A percentile compares a stretch with the other conserved stretches of the same genome.
These are phyloP conservation scores for Lyophyllum shimeji DNA, from an alignment of 768 basidiomycete genomes.

Conservation along the genomic window DNA sequence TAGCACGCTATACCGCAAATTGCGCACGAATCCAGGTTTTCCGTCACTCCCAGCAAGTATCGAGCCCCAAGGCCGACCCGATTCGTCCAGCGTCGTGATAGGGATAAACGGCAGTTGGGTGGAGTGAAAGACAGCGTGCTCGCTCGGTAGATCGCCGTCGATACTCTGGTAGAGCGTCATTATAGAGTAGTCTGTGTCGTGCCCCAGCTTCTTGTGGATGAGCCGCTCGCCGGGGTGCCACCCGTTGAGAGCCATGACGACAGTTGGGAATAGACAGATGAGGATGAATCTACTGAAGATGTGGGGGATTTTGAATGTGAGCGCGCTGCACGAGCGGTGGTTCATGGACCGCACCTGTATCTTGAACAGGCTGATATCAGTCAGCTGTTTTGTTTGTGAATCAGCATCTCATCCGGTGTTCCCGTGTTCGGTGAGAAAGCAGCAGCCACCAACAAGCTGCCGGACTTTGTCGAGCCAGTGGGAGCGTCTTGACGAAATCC, in stretches of 20 bases:
- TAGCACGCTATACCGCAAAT: slow-evolving; percentile 35
- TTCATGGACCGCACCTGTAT: background rate
- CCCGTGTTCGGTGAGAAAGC: background rate
- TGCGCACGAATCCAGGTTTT: slow-evolving; percentile 42
- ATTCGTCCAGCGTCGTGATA: slow-evolving; percentile 50
- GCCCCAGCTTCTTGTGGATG: slow-evolving; percentile 49
- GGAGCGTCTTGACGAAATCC: background rate
- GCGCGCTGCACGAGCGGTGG: background rate
- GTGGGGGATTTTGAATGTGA: too few relatives aligned
- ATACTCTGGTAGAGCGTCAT: slow-evolving; percentile 39
- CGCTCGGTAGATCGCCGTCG: slow-evolving; percentile 43
- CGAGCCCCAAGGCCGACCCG: slow-evolving; percentile 58
- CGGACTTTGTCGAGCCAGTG: too few relatives aligned
- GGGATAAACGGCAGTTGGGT: slow-evolving; percentile 54
- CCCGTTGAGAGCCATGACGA: slow-evolving; percentile 32
- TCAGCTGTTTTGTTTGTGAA: slow-evolving; percentile 5
- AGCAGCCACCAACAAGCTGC: too few relatives aligned
- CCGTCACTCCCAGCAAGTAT: slow-evolving; percentile 48
- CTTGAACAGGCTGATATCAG: background rate
- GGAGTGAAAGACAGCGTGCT: slow-evolving; percentile 51
- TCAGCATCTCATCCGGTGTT: background rate
- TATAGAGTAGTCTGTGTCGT: slow-evolving; percentile 31
- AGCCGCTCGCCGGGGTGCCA: slow-evolving; percentile 54
- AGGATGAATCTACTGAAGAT: background rate
- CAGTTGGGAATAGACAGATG: background rate